Base-by-base conservation (phyloP, 2,329 filamentous ascomycete species). In the Aspergillus niger region DNA sequence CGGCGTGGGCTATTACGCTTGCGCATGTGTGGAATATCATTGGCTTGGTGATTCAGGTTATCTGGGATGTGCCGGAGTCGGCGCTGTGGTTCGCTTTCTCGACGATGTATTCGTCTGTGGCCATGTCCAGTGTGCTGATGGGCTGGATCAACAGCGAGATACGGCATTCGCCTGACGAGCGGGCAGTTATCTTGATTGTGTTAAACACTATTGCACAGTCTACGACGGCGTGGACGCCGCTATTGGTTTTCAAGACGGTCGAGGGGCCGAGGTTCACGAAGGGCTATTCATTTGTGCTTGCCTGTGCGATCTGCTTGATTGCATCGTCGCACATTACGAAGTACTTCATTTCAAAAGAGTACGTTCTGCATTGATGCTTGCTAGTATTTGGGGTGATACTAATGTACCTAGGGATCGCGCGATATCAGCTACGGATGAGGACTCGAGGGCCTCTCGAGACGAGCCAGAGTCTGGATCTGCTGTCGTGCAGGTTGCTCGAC, bases 21-120 rank as follows among this genome's bases (percentile, higher is more conserved):
- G 73, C 83, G 0, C 77, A 81, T 58, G 60, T 67, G 0, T 83
- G 81, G 79, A 86, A 86, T 63, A 78, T 81, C 28, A 78, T 82
- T 36, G 84, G 83, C 0, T 69, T 85, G 28, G 74, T 82, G n/a
- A 83, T 86, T 26, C 74, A 86, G 3, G 76, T 81, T 1, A 73
- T 85, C 8, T 87, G 84, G 85, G 70, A 83, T 17, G 83, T 87
- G 0, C 83, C 84, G 0, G 83, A 86, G 59, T 67, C 77, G 0
- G 81, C 83, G 0, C 74, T 80, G 15, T 86, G 83, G 82, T 84
- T 84, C 55, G 82, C 82, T 0, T 85, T 83, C 63, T 72, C 76
- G 55, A 83, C 80, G 0, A 81, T 77, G 0, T 85, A 82, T 65
- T 78, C 78, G 0, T 75, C 82, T 0, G 77, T 80, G 5, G 79